A percentile compares a stretch with the other conserved stretches of the same genome.
Evolutionary conservation across 495 filamentous ascomycete genomes (phyloP).

Genomic region (Chlorociboria aeruginascens): DNA sequence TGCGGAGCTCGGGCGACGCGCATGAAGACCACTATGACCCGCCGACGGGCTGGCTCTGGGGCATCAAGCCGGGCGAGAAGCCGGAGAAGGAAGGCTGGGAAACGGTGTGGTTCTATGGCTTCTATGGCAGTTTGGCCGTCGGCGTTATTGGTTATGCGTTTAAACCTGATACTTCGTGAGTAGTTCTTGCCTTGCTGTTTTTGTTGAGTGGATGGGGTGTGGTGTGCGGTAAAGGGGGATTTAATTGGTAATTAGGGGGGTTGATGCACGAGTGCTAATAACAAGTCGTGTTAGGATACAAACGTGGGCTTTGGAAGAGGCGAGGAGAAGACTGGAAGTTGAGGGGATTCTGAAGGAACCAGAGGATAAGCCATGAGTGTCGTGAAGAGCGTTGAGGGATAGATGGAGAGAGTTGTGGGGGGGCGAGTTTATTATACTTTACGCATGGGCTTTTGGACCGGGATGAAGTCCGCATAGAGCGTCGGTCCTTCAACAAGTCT

Average conservation of each 20-base stretch:
- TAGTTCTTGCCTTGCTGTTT: constrained; percentile 21
- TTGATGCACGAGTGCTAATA: too few relatives aligned
- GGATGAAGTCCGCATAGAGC: too few relatives aligned
- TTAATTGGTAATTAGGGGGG: too few relatives aligned
- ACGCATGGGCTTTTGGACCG: neutral
- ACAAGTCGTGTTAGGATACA: constrained; percentile 67
- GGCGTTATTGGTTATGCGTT: constrained; percentile 80
- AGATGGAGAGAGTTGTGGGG: neutral
- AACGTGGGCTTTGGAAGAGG: constrained; percentile 97
- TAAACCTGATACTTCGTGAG: constrained; percentile 97
- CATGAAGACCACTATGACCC: constrained; percentile 82
- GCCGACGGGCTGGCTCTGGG: constrained; percentile 82
- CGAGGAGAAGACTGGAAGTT: constrained; percentile 78
- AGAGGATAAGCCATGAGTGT: constrained; percentile 18
- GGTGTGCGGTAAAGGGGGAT: neutral
- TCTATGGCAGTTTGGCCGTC: constrained; percentile 68
- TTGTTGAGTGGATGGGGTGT: neutral
- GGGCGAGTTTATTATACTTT: constrained; percentile 1
- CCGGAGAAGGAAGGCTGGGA: constrained; percentile 96
- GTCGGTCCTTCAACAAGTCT: too few relatives aligned
- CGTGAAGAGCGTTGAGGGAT: neutral
- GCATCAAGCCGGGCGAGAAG: constrained; percentile 85
- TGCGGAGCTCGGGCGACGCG: constrained; percentile 1
- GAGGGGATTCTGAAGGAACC: constrained; percentile 89
- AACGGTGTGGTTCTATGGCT: constrained; percentile 74